Base-by-base conservation (phyloP, 2,329 filamentous ascomycete genomes). In the Colletotrichum tropicale region DNA sequence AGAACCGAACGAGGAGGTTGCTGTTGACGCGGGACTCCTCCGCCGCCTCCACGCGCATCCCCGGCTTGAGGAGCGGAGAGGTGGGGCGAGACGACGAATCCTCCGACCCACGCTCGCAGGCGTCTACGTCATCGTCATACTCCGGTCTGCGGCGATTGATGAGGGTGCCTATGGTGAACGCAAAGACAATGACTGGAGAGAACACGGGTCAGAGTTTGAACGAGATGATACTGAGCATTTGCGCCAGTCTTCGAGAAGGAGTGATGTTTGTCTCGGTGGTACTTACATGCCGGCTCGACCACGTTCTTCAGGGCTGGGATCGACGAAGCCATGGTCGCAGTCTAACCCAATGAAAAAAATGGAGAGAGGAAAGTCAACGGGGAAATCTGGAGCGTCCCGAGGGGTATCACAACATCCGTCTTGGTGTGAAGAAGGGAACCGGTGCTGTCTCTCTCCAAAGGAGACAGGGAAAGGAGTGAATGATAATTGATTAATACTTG, bases 1-100 rank as follows among this genome's bases (percentile, higher is more conserved):
- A 82, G 75, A 84, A 84, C 16, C 81, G 80, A 15, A 75, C 71
- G 24, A 76, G 30, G 8, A 75, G 71, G 28, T 76, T 76, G 26
- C 36, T 48, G 66, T 75, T 38, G 2, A 83, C 69, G 15, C 69
- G 70, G 69, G 66, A 66, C 13, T n/a, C 60, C 21, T 70, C 66
- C 18, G 21, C 36, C 26, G 66, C 58, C 16, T 62, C 74, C 30
- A 21, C 74, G n/a, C 70, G 70, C 70, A 65, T 69, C 64, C 48
- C 74, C 64, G 75, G 72, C 48, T 77, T 75, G 12, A 77, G 74
- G 24, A 73, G 65, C 32, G 74, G 76, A 65, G 73, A 73, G 24
- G 58, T 30, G 60, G 66, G 66, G 30, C 66, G 66, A 13, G 61
- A 67, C 21, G 43, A 66, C 34, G 71, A 70, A 65, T 70, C 70